These are phyloP conservation scores for Omphalea diandra DNA, from an alignment of 441 rosid species.

Conservation along the genomic window DNA sequence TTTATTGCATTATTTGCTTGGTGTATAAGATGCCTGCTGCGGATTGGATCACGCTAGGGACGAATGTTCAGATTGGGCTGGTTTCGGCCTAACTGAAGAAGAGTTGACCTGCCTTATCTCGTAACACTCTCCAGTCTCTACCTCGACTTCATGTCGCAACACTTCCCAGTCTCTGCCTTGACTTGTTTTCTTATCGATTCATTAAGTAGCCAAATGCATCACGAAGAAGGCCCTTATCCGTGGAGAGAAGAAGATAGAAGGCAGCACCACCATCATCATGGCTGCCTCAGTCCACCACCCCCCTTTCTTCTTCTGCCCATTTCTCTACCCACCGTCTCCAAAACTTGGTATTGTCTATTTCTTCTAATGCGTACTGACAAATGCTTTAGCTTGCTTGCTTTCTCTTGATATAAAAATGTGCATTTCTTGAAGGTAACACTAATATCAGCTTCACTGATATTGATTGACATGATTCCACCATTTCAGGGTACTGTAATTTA, in stretches of 20 bases:
- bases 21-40: no score
- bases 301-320: slow-evolving; percentile 6
- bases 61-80: no score
- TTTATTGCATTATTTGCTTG: no score
- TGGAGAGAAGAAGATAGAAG: background rate
- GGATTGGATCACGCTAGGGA: no score
- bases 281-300: slow-evolving; percentile 15
- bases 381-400: background rate
- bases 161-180: no score
- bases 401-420: background rate
- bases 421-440: background rate
- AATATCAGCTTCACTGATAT: background rate
- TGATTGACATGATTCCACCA: background rate
- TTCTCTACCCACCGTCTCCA: background rate
- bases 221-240: no score
- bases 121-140: no score
- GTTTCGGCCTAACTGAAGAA: no score
- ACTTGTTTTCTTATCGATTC: no score
- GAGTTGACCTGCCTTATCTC: no score
- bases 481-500: slow-evolving; percentile 35
- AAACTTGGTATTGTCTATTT: slow-evolving; percentile 21
- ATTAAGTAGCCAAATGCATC: no score
- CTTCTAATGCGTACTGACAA: background rate
- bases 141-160: no score
- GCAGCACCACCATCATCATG: slow-evolving; percentile 21